These are phyloP conservation scores for Komagataella populi DNA, from an alignment of 805 yeast genomes.

Conservation along the genomic window DNA sequence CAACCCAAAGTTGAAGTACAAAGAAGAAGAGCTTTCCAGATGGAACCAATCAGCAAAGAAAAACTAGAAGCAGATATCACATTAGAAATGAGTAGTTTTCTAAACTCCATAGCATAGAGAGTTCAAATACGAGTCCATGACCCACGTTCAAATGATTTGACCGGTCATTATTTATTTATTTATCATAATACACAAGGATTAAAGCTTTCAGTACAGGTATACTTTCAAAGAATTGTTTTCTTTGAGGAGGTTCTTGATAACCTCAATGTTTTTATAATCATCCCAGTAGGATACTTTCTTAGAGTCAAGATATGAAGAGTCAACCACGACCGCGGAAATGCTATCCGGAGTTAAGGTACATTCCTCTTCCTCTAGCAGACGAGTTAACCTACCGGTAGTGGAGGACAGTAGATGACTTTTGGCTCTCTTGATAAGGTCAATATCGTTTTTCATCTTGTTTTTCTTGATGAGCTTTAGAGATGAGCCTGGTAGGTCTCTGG, in stretches of 20 bases:
- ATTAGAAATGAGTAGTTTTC: neutral
- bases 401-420: conserved; percentile 39
- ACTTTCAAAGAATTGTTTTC: conserved; percentile 29
- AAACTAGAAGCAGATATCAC: conserved; percentile 7
- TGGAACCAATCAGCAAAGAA: conserved; percentile 35
- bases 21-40: conserved; percentile 23
- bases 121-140: neutral
- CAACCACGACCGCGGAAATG: conserved; percentile 43
- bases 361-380: conserved; percentile 30
- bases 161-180: neutral
- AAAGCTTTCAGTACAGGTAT: conserved; percentile 28
- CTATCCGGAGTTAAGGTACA: conserved; percentile 25
- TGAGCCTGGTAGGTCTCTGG: conserved; percentile 28
- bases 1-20: conserved; percentile 21
- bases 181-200: neutral
- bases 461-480: conserved; percentile 64
- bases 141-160: neutral
- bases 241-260: conserved; percentile 23
- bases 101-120: neutral
- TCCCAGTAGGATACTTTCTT: conserved; percentile 55
- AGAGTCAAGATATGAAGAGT: conserved; percentile 44
- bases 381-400: conserved; percentile 47
- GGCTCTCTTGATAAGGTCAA: conserved; percentile 27
- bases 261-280: conserved; percentile 26
- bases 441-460: conserved; percentile 56